phyloP scores from a whole-genome alignment of 83 land plant genomes.

The Diphasiastrum complanatum region DNA sequence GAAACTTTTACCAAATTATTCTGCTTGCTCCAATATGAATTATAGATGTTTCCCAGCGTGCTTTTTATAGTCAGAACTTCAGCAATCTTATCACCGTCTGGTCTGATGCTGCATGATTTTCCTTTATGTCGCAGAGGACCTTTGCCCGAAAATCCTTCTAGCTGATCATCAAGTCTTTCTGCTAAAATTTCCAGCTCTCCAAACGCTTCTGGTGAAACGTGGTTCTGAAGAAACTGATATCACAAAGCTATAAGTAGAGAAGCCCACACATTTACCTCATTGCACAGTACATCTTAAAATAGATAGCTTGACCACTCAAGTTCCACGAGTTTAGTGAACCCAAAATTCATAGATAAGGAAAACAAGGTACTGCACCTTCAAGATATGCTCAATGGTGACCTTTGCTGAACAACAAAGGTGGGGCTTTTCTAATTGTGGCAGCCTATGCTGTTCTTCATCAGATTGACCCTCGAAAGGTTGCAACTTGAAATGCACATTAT shows the following conservation, averaged over 20 bases:
- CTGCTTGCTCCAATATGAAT: too few relatives aligned
- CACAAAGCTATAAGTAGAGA: background rate
- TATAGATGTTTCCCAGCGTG: too few relatives aligned
- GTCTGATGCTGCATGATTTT: too few relatives aligned
- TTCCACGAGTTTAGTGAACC: conserved; percentile 3
- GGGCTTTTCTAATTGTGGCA: conserved; percentile 54
- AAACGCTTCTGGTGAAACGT: conserved; percentile 34
- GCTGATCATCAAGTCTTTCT: too few relatives aligned
- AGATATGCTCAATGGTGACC: conserved; percentile 43
- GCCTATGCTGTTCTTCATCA: conserved; percentile 23
- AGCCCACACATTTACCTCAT: too few relatives aligned
- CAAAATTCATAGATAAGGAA: background rate
- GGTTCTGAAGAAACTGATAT: conserved; percentile 49
- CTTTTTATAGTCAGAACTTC: too few relatives aligned
- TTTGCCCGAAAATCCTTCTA: too few relatives aligned
- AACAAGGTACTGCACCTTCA: conserved; percentile 34
- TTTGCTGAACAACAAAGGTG: conserved; percentile 61
- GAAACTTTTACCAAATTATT: too few relatives aligned
- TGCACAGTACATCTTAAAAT: background rate
- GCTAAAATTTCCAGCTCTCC: conserved; percentile 57
- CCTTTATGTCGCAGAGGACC: too few relatives aligned
- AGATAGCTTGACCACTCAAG: background rate
- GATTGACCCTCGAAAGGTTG: conserved; percentile 44
- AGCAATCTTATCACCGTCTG: too few relatives aligned
- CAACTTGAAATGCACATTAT: conserved; percentile 57